phyloP scores from a whole-genome alignment of 2,329 filamentous ascomycete species.

The Ciborinia camelliae region DNA sequence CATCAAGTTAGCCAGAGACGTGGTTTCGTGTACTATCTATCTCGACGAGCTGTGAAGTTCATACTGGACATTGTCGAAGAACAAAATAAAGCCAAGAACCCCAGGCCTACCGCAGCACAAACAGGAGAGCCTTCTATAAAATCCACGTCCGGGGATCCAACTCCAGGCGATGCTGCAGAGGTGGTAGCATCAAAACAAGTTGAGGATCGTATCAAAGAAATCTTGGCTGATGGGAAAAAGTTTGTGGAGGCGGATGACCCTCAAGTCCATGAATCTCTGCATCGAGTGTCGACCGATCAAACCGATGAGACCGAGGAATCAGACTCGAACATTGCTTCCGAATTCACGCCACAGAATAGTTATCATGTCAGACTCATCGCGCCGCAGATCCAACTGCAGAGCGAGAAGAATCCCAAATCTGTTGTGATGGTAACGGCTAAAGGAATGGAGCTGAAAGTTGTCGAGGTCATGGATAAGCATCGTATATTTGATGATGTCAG shows the following conservation, averaged over 20 bases:
- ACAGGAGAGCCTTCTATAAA: conserved; percentile 29
- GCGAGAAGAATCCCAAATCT: conserved; percentile 95
- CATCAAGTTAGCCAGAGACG: conserved; percentile 95
- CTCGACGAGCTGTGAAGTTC: conserved; percentile 91
- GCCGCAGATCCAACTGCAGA: conserved; percentile 96
- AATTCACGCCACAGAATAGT: conserved; percentile 87
- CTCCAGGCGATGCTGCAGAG: conserved; percentile 22
- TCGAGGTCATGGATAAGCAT: conserved; percentile 97
- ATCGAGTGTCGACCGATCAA: conserved; percentile 53
- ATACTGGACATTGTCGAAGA: conserved; percentile 97
- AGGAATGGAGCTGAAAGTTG: conserved; percentile 95
- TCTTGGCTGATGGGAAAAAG: conserved; percentile 78
- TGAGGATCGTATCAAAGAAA: conserved; percentile 79
- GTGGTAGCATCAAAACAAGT: conserved; percentile 56
- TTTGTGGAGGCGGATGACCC: conserved; percentile 70
- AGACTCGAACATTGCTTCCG: conserved; percentile 73
- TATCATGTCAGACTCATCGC: conserved; percentile 95
- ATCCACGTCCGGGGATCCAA: conserved; percentile 27
- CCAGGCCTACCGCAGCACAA: conserved; percentile 36
- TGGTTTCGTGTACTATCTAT: conserved; percentile 97
- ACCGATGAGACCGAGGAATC: conserved; percentile 65
- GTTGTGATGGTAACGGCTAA: conserved; percentile 97
- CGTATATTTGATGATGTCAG: conserved; percentile 89
- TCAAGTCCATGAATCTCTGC: conserved; percentile 38
- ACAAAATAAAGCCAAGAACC: conserved; percentile 60